Base-by-base conservation (phyloP, 148 eudicot species). In the Simmondsia chinensis region DNA sequence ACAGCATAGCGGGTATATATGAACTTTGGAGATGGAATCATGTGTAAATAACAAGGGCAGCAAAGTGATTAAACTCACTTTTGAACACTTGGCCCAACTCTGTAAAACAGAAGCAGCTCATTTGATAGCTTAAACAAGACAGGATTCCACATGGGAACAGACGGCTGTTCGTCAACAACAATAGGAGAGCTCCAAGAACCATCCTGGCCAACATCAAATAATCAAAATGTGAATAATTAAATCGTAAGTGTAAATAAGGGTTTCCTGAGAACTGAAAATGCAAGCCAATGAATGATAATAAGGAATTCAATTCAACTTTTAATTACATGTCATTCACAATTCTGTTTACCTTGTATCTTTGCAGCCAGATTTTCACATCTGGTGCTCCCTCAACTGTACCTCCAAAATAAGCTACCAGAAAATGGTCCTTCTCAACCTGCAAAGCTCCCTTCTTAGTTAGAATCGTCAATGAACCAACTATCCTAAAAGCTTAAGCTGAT, bases 91-190 rank as follows among this genome's bases (percentile, higher is more conserved):
- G 63, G 88, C 46, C 97, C 97, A 46, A 79, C 66, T 69, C 61
- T 85, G 48, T 91, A 91, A 55, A 91, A 91, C 45, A 91, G 66
- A 55, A 91, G 84, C 77, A 91, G 48, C 72, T 81, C 80, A 58
- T 66, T 51, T 24, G 79, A 60, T 11, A 68, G 72, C 63, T 79
- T 82, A 60, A 79, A 85, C 11, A 91, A 71, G 46, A 79, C 97
- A 39, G 97, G 97, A 43, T 91, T 91, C 94, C 95, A 91, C 95
- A 91, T 82, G 30, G 97, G 80, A 52, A 91, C 86, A 21, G 35
- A 39, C 4, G 48, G 31, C 65, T 91, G 59, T 48, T 79, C 80
- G 58, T 91, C 95, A 41, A 48, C 95, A 44, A 81, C 51, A 25
- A 76, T 36, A 20, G 95, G 97, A 62, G 73, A 22, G 40, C 72